phyloP scores from a whole-genome alignment of 176 grass and related monocot species.

The Chloris gayana region DNA sequence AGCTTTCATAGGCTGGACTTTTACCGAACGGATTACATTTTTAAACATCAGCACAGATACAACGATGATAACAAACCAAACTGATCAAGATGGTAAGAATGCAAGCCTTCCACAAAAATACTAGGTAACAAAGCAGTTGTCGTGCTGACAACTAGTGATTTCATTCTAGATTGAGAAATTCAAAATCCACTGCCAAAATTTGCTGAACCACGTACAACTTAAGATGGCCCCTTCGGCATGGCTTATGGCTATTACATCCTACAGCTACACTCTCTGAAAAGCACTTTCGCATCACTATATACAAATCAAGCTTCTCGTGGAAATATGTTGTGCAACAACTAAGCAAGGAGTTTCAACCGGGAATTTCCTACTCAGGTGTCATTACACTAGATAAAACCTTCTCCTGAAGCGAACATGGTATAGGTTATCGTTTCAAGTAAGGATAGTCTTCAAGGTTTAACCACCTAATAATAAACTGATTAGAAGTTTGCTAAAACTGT shows the following conservation, averaged over 20 bases:
- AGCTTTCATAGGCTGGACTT: background rate
- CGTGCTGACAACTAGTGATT: background rate
- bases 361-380: background rate
- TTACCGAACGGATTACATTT: background rate
- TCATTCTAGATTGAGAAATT: background rate
- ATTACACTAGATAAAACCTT: background rate
- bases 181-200: conserved; percentile 32
- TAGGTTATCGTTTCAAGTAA: background rate
- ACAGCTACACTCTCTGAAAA: conserved; percentile 19
- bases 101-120: background rate
- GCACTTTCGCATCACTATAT: conserved; percentile 22
- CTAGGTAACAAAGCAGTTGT: background rate
- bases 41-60: background rate
- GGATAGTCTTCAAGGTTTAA: background rate
- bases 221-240: background rate
- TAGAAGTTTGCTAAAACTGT: conserved; percentile 22
- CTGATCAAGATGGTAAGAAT: background rate
- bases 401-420: background rate
- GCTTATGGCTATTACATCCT: conserved; percentile 10
- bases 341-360: background rate
- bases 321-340: conserved; percentile 17
- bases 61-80: background rate
- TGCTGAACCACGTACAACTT: background rate
- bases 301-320: conserved; percentile 17
- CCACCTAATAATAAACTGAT: conserved; percentile 1